Conservation (phyloP, 768 basidiomycete species). For the Sarcomyxa edulis region DNA sequence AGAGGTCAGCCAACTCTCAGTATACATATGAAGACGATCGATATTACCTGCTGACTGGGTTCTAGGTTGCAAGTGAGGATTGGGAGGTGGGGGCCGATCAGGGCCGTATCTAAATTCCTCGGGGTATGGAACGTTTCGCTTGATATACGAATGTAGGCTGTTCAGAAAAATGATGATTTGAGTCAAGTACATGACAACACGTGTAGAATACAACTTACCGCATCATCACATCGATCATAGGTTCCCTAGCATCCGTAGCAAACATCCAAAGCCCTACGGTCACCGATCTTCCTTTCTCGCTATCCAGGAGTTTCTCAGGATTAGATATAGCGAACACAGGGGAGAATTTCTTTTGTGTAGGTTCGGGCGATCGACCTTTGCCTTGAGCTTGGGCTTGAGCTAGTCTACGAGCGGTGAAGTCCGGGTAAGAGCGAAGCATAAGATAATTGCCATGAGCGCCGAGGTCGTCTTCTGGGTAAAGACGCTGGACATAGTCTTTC, state of each 20-base stretch:
- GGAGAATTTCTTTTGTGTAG: slow-evolving; percentile 44
- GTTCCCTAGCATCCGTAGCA: slow-evolving; percentile 62
- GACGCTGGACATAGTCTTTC: slow-evolving; percentile 69
- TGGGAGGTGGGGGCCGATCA: slow-evolving; percentile 58
- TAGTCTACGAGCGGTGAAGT: slow-evolving; percentile 52
- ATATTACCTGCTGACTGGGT: too few species aligned
- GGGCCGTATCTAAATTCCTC: slow-evolving; percentile 68
- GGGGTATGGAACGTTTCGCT: slow-evolving; percentile 63
- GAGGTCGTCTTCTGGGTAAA: slow-evolving; percentile 77
- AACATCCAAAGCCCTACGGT: slow-evolving; percentile 77
- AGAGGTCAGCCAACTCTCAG: too few species aligned
- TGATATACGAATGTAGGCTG: slow-evolving; percentile 64
- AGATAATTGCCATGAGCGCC: slow-evolving; percentile 57
- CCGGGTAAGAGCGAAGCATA: slow-evolving; percentile 70
- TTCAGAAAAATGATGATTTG: neutral
- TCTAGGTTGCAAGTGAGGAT: slow-evolving; percentile 29
- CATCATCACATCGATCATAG: slow-evolving; percentile 65
- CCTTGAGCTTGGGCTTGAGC: slow-evolving; percentile 22
- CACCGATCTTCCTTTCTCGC: slow-evolving; percentile 49
- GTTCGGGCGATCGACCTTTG: slow-evolving; percentile 19
- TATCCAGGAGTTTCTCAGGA: slow-evolving; percentile 35
- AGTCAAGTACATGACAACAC: neutral
- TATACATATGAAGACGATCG: too few species aligned
- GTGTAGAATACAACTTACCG: slow-evolving; percentile 38
- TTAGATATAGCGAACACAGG: slow-evolving; percentile 41